Evolutionary conservation across 1,139 yeast genomes (phyloP).

Genomic region (Scheffersomyces cryptocercus): DNA sequence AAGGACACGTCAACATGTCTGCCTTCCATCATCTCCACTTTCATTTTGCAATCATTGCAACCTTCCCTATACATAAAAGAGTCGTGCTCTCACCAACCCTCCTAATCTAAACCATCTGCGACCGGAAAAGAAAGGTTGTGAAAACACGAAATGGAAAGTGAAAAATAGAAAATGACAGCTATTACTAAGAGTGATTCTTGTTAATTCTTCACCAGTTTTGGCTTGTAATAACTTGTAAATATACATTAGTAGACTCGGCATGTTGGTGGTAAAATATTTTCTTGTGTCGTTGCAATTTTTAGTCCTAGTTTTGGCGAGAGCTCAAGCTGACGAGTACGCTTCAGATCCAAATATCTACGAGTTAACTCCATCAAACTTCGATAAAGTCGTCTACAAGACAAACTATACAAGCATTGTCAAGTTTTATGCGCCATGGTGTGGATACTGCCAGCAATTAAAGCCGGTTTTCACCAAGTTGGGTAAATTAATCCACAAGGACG

Average conservation of each 20-base stretch:
- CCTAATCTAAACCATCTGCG: too few species aligned
- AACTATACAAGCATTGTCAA: slow-evolving; percentile 84
- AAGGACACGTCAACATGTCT: too few species aligned
- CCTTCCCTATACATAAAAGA: too few species aligned
- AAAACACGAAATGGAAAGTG: slow-evolving; percentile 9
- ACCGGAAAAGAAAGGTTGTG: too few species aligned
- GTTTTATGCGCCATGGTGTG: slow-evolving; percentile 98
- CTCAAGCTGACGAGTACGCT: slow-evolving; percentile 32
- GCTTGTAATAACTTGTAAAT: too few species aligned
- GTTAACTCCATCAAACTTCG: slow-evolving; percentile 57
- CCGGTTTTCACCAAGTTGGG: slow-evolving; percentile 66
- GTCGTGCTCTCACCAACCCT: too few species aligned
- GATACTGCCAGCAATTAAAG: slow-evolving; percentile 64
- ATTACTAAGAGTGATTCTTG: too few species aligned
- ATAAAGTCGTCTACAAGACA: slow-evolving; percentile 61
- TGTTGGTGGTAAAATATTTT: neutral
- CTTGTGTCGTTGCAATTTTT: slow-evolving; percentile 7
- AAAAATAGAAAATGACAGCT: slow-evolving; percentile 1
- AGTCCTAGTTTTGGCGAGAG: slow-evolving; percentile 8
- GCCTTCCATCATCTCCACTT: too few species aligned
- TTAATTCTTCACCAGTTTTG: too few species aligned
- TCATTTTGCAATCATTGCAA: too few species aligned
- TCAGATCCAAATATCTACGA: slow-evolving; percentile 55
- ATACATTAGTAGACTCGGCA: too few species aligned
- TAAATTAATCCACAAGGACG: slow-evolving; percentile 45